Percentiles rank a stretch among this genome's conserved stretches.
Evolutionary conservation across 352 stramenopile species (phyloP).

Genomic region (Globisporangium cystogenes): DNA sequence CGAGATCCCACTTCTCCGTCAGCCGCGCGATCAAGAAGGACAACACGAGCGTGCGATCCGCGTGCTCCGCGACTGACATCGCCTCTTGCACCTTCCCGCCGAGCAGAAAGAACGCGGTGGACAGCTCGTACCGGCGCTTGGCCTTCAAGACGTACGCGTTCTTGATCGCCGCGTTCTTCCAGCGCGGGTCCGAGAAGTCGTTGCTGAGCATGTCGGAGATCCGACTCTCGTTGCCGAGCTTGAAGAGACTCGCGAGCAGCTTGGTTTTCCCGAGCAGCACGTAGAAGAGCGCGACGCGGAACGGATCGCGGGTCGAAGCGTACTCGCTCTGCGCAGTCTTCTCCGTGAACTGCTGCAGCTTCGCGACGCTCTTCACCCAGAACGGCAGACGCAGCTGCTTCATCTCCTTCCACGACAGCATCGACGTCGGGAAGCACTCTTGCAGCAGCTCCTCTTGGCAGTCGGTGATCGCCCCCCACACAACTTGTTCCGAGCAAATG

Average conservation of each 20-base stretch:
- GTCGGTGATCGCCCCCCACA: slow-evolving; percentile 62
- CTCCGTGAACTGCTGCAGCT: slow-evolving; percentile 54
- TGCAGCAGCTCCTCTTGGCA: slow-evolving; percentile 62
- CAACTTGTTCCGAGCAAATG: slow-evolving; percentile 77
- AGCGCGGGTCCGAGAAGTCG: slow-evolving; percentile 76
- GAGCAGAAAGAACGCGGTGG: slow-evolving; percentile 80
- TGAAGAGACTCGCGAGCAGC: slow-evolving; percentile 80
- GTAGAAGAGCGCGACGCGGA: slow-evolving; percentile 83
- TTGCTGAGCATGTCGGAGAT: slow-evolving; percentile 78
- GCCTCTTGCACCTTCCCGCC: slow-evolving; percentile 75
- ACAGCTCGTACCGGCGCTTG: slow-evolving; percentile 78
- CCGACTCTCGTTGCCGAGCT: slow-evolving; percentile 72
- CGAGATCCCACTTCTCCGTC: slow-evolving; percentile 70
- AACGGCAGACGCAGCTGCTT: slow-evolving; percentile 63
- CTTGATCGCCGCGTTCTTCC: slow-evolving; percentile 87
- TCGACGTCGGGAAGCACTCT: slow-evolving; percentile 45
- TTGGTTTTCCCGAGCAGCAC: slow-evolving; percentile 80
- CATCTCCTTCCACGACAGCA: slow-evolving; percentile 68
- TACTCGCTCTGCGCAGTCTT: slow-evolving; percentile 77
- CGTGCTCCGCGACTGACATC: slow-evolving; percentile 65
- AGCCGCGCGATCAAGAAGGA: slow-evolving; percentile 78
- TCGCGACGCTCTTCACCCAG: slow-evolving; percentile 59
- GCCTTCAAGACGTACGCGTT: slow-evolving; percentile 87
- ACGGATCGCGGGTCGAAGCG: slow-evolving; percentile 67
- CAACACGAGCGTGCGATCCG: slow-evolving; percentile 64